A percentile compares a stretch with the other conserved stretches of the same genome.
Evolutionary conservation across 2,329 filamentous ascomycete genomes (phyloP).

Genomic region (Westerdykella sp.): DNA sequence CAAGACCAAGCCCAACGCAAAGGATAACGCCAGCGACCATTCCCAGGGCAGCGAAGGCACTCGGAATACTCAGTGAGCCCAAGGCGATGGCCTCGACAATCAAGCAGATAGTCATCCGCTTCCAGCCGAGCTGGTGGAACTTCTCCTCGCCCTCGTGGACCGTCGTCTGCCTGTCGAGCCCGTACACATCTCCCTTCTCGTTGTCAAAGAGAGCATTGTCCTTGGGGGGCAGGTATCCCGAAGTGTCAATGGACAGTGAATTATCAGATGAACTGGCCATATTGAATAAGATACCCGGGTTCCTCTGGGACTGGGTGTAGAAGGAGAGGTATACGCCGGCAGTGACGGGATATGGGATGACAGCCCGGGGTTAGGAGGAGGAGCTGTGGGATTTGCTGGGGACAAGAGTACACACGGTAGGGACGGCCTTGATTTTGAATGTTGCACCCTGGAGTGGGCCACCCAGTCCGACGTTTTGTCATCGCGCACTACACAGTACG

Average conservation of each 20-base stretch:
- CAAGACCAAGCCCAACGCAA: constrained; percentile 46
- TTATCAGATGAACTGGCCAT: too few relatives aligned
- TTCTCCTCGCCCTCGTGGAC: constrained; percentile 35
- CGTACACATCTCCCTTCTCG: background rate
- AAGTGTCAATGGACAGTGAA: too few relatives aligned
- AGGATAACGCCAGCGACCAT: constrained; percentile 44
- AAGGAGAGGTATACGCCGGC: background rate
- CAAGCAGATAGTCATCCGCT: constrained; percentile 45
- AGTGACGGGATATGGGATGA: background rate
- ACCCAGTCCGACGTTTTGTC: too few relatives aligned
- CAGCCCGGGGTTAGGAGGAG: background rate
- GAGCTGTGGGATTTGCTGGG: background rate
- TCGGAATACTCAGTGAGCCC: constrained; percentile 43
- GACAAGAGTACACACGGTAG: background rate
- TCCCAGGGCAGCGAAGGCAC: constrained; percentile 42
- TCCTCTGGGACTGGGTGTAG: too few relatives aligned
- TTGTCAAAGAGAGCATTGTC: background rate
- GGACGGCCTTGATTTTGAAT: background rate
- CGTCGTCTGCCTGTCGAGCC: constrained; percentile 8
- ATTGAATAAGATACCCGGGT: too few relatives aligned
- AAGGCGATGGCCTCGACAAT: constrained; percentile 48
- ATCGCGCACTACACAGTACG: too few relatives aligned
- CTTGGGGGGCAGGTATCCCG: background rate
- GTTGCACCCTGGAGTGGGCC: too few relatives aligned
- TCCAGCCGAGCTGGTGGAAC: constrained; percentile 45